Conservation (phyloP, 2,329 filamentous ascomycete genomes). For the Beauveria australis region DNA sequence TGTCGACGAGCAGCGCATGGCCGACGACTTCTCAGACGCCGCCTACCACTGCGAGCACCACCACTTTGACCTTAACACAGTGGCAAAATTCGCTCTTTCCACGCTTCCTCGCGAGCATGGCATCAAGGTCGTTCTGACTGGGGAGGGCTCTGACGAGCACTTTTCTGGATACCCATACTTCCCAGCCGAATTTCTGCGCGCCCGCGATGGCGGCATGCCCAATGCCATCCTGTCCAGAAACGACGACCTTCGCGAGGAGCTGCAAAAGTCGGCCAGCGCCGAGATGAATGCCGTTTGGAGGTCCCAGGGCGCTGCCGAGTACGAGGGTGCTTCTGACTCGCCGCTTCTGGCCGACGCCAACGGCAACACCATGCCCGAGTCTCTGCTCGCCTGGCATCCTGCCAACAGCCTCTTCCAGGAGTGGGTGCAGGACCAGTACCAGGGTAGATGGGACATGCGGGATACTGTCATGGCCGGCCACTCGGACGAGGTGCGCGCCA, state of each 20-base stretch:
- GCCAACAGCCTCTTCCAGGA: not conserved
- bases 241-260: not conserved
- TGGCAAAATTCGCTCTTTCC: conserved; percentile 44
- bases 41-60: conserved; percentile 25
- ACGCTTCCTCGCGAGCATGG: conserved; percentile 35
- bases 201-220: conserved; percentile 33
- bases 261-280: not conserved
- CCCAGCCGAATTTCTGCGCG: conserved; percentile 38
- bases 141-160: conserved; percentile 45
- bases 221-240: conserved; percentile 15
- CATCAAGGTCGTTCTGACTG: conserved; percentile 46
- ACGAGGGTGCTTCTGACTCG: not conserved
- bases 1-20: conserved; percentile 22
- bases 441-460: not conserved
- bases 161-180: conserved; percentile 45
- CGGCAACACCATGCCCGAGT: not conserved
- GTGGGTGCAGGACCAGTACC: not conserved
- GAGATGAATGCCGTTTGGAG: not conserved
- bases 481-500: conserved; percentile 14
- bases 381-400: not conserved
- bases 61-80: conserved; percentile 39
- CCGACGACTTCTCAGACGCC: conserved; percentile 22
- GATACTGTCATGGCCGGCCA: conserved; percentile 11
- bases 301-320: not conserved
- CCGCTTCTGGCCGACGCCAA: not conserved